Percentiles rank a stretch among this genome's conserved stretches.
These are phyloP conservation scores for Barnettozyma sucrosica DNA, from an alignment of 805 yeast genomes.

Conservation along the genomic window DNA sequence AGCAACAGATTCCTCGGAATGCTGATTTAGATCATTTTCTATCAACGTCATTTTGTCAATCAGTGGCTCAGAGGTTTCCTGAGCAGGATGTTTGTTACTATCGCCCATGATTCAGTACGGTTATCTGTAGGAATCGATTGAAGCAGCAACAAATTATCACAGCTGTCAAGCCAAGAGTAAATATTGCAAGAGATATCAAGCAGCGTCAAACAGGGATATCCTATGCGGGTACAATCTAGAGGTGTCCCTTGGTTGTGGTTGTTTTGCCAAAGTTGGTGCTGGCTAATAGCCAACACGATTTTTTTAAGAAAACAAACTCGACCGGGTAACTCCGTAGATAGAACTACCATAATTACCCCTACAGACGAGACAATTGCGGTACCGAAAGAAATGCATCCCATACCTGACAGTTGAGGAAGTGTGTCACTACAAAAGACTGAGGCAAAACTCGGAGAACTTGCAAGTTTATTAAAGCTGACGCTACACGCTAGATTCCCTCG, in stretches of 20 bases:
- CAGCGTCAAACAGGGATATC: not conserved
- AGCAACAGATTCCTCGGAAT: not conserved
- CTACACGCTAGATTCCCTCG: no score
- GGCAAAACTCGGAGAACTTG: no score
- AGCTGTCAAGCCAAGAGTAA: not conserved
- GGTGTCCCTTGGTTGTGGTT: not conserved
- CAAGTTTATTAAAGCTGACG: no score
- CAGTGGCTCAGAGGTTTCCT: not conserved
- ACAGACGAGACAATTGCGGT: no score
- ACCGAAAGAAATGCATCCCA: no score
- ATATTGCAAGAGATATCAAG: not conserved
- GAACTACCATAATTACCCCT: not conserved
- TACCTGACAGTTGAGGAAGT: no score
- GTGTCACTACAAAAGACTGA: no score
- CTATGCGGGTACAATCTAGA: not conserved
- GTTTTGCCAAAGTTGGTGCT: not conserved
- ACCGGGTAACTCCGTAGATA: not conserved
- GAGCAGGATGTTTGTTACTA: not conserved
- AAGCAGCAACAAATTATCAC: not conserved
- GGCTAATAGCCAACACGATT: not conserved
- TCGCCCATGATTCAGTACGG: not conserved
- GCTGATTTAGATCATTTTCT: not conserved
- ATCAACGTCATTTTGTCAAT: not conserved
- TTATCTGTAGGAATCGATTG: not conserved
- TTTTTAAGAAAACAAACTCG: not conserved